Base-by-base conservation (phyloP, 2,329 filamentous ascomycete species). In the Beauveria sp. region DNA sequence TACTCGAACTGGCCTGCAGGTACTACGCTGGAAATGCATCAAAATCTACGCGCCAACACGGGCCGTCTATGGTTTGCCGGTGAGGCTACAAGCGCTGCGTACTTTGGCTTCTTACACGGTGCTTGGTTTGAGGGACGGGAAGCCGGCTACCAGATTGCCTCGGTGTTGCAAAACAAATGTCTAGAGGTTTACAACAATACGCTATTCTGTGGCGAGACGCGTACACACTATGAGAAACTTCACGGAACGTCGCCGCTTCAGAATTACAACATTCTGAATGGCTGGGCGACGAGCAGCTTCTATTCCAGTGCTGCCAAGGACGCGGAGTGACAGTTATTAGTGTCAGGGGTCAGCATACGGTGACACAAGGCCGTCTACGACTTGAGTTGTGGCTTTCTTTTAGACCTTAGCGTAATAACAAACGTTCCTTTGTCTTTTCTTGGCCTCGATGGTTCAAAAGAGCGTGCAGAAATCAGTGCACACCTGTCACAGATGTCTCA, bases 1-100 rank as follows among this genome's bases (percentile, higher is more conserved):
- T 89, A 87, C 71, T 85, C 83, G 43, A 88, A 88, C 69, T 89
- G 86, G 87, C 86, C 86, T 0, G 73, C 80, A 0, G 82, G 82
- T 0, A 84, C 84, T 48, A 85, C 82, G 0, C 74, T 89, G 0
- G 82, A 88, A 67, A 83, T 79, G 73, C 86, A 89, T 65, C 82
- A 89, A 68, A 89, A 89, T 64, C 75, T 89, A 12, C 80, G 86
- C 1, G 84, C 85, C n/a, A 88, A 87, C 63, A 71, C 86, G 0
- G 79, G 78, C 9, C 72, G 83, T 0, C 69, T 89, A 3, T 88
- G 80, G 75, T 89, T 87, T 63, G 85, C 86, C 0, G 86, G 86
- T 0, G 86, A 89, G 68, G 82, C 81, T 2, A 87, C 80, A 0
- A 85, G 81, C 47, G 77, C 83, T 0, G 77, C 83, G 65, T 88